Conservation (phyloP, 176 grass and related monocot genomes). For the Rhynchospora tenuis region DNA sequence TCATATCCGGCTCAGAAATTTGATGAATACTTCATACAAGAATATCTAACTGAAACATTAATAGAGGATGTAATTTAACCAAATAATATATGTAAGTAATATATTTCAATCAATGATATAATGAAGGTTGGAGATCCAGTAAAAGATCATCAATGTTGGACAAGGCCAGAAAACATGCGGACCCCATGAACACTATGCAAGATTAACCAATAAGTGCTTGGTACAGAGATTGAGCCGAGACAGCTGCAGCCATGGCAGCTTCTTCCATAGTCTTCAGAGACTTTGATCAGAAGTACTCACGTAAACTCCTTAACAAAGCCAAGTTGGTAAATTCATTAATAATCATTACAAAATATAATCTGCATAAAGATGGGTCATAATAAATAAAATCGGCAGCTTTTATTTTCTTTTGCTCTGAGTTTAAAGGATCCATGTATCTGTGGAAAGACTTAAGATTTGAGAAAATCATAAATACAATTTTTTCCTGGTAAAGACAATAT, state of each 20-base stretch:
- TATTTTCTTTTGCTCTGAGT: not conserved
- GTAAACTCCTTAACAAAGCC: slow-evolving; percentile 77
- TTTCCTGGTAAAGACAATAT: not conserved
- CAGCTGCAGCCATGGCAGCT: slow-evolving; percentile 73
- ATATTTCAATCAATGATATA: not conserved
- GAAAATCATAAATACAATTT: not conserved
- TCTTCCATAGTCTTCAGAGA: slow-evolving; percentile 63
- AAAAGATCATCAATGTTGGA: slow-evolving; percentile 80
- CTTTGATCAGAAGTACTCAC: slow-evolving; percentile 43
- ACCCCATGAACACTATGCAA: slow-evolving; percentile 78
- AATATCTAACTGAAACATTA: not conserved
- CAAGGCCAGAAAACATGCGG: slow-evolving; percentile 88
- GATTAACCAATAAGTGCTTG: slow-evolving; percentile 55
- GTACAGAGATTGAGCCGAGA: slow-evolving; percentile 92
- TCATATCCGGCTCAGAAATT: not conserved
- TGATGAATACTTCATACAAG: not conserved
- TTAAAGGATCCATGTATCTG: not conserved
- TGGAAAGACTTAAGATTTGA: not conserved
- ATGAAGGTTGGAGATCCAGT: slow-evolving; percentile 70
- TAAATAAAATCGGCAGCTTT: not conserved
- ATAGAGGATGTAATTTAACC: not conserved
- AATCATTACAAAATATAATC: not conserved
- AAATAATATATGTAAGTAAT: not conserved
- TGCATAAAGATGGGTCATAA: too few relatives aligned
- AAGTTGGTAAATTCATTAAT: slow-evolving; percentile 45